phyloP scores from a whole-genome alignment of 75 land plant genomes.

The Pseudotsuga menziesii region DNA sequence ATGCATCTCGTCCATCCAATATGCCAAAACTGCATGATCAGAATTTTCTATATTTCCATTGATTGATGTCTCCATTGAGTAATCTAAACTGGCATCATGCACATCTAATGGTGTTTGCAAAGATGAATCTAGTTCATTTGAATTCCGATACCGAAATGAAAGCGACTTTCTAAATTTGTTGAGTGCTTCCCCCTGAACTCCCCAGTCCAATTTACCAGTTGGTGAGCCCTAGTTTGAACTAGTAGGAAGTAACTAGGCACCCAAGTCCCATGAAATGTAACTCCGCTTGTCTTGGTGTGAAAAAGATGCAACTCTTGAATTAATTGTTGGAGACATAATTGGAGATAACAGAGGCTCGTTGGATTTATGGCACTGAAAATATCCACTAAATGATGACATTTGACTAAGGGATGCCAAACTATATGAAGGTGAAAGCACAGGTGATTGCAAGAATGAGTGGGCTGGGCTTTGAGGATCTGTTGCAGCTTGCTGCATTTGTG shows the following conservation, averaged over 20 bases:
- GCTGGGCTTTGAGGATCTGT: neutral
- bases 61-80: neutral
- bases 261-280: slow-evolving; percentile 22
- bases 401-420: neutral
- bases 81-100: neutral
- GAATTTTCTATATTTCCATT: neutral
- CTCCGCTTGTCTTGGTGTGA: slow-evolving; percentile 18
- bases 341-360: slow-evolving; percentile 8
- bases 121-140: slow-evolving; percentile 45
- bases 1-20: too few species aligned
- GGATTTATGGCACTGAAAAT: neutral
- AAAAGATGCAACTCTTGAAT: slow-evolving; percentile 23
- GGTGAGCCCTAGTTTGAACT: slow-evolving; percentile 61
- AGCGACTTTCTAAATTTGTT: slow-evolving; percentile 63
- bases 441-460: neutral
- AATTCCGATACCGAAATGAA: slow-evolving; percentile 48
- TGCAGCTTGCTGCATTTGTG: neutral
- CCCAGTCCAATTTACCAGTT: slow-evolving; percentile 64
- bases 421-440: neutral
- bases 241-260: neutral
- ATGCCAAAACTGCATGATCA: neutral
- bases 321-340: slow-evolving; percentile 14
- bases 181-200: slow-evolving; percentile 51
- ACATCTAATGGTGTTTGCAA: slow-evolving; percentile 27
- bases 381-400: slow-evolving; percentile 8